Base-by-base conservation (phyloP, 2,329 filamentous ascomycete genomes). In the Fusarium sp. region DNA sequence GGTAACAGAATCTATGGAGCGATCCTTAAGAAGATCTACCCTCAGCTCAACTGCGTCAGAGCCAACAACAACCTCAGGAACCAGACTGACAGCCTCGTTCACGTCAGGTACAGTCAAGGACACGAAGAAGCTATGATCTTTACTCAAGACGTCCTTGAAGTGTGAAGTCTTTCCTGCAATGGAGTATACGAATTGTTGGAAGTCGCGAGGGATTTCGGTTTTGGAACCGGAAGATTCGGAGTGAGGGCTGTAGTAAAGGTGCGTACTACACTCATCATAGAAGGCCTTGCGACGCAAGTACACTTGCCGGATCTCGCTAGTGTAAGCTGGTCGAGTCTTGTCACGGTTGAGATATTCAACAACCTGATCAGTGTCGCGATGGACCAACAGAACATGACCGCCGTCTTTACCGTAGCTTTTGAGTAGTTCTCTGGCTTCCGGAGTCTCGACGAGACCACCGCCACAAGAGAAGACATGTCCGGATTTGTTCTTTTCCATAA, bases 231-330 rank as follows among this genome's bases (percentile, higher is more conserved):
- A 65, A 26, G 65, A 71, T 32, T 75, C 80, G 2, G 80, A 72
- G 68, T 87, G 89, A 50, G 93, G 93, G 77, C 92, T 97, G 81
- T 95, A 92, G 81, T 97, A 98, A 72, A 96, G 89, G 73, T 93
- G 91, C 76, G 97, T 99, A 82, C 94, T 97, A 83, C 96, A 98
- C 77, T 95, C 89, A 58, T 92, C 86, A 79, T 93, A 98, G 89
- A 93, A 97, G 5, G 90, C 91, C 78, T 94, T 96, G 37, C 96
- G 90, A 53, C 95, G 90, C 58, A 93, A 83, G 84, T 97, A 99
- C 4, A 99, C 95, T 11, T 89, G 89, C 81, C 93, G 91, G 83
- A 97, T 97, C 74, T 98, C 91, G 71, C 96, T 94, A 7, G 94
- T 90, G 76, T 97, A 98, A 10, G 95, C 95, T 26, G 96, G 96